Conservation (phyloP, 1,284 basidiomycete genomes). For the Apiotrichum montevideense region DNA sequence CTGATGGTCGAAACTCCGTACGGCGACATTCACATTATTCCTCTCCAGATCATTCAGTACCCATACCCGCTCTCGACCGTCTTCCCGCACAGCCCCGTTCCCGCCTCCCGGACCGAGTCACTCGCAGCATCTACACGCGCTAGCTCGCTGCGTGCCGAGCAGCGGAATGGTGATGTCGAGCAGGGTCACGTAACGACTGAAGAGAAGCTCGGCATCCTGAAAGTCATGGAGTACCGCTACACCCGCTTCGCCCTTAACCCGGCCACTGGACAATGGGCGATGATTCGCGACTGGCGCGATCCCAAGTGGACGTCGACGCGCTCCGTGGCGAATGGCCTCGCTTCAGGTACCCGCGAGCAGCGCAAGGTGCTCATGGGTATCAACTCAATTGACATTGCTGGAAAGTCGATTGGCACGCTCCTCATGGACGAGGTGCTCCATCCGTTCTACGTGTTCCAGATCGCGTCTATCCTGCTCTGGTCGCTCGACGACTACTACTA, state of each 20-base stretch:
- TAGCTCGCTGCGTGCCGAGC: neutral
- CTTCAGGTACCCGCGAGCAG: slow-evolving; percentile 56
- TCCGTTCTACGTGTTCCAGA: slow-evolving; percentile 97
- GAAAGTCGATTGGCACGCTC: slow-evolving; percentile 72
- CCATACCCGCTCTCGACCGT: slow-evolving; percentile 70
- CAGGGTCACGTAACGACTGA: slow-evolving; percentile 41
- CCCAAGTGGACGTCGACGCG: slow-evolving; percentile 62
- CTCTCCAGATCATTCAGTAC: slow-evolving; percentile 62
- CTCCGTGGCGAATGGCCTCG: slow-evolving; percentile 62
- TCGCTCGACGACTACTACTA: slow-evolving; percentile 92
- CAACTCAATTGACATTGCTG: slow-evolving; percentile 88
- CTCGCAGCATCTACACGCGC: slow-evolving; percentile 20
- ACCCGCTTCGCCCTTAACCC: slow-evolving; percentile 85
- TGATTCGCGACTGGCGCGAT: slow-evolving; percentile 91
- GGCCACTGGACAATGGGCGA: slow-evolving; percentile 70
- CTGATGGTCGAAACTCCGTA: slow-evolving; percentile 87
- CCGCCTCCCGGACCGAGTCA: slow-evolving; percentile 9
- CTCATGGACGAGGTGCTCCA: slow-evolving; percentile 91
- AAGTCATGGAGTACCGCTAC: slow-evolving; percentile 64
- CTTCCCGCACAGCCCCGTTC: slow-evolving; percentile 52
- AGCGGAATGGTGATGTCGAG: slow-evolving; percentile 38
- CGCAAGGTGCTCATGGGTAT: slow-evolving; percentile 70
- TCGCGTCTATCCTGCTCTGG: slow-evolving; percentile 92
- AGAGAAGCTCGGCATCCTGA: slow-evolving; percentile 51
- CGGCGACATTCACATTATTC: slow-evolving; percentile 72